phyloP scores from a whole-genome alignment of 352 stramenopile species.

The Globisporangium polare region DNA sequence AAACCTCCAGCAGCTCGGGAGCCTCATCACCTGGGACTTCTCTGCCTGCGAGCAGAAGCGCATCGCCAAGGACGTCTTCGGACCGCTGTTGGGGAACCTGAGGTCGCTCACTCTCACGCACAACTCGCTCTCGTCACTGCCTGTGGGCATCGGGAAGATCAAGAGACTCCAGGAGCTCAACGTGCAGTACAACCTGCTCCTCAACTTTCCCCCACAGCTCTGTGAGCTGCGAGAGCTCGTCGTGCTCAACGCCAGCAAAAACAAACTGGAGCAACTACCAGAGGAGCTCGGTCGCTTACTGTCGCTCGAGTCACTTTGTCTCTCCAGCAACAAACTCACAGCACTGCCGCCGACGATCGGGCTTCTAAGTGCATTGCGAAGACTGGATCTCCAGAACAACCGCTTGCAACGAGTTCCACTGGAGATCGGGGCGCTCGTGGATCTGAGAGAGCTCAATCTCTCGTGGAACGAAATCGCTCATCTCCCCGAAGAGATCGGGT shows the following conservation, averaged over 20 bases:
- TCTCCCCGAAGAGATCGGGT: constrained; percentile 64
- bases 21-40: constrained; percentile 36
- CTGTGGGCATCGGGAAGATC: constrained; percentile 35
- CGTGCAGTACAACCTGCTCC: constrained; percentile 33
- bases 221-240: constrained; percentile 29
- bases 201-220: constrained; percentile 25
- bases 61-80: constrained; percentile 47
- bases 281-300: constrained; percentile 20
- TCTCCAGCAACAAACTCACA: constrained; percentile 46
- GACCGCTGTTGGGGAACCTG: constrained; percentile 23
- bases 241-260: constrained; percentile 32
- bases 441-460: constrained; percentile 47
- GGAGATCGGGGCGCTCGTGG: constrained; percentile 45
- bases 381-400: constrained; percentile 40
- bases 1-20: constrained; percentile 35
- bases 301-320: constrained; percentile 27
- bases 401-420: constrained; percentile 35
- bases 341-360: constrained; percentile 41
- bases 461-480: constrained; percentile 51
- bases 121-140: constrained; percentile 38
- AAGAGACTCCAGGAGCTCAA: constrained; percentile 39
- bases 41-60: constrained; percentile 46
- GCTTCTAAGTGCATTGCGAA: constrained; percentile 27
- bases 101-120: constrained; percentile 38
- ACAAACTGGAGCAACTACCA: constrained; percentile 34